These are phyloP conservation scores for Musa balbisiana DNA, from an alignment of 202 grass and related monocot genomes.

Conservation along the genomic window DNA sequence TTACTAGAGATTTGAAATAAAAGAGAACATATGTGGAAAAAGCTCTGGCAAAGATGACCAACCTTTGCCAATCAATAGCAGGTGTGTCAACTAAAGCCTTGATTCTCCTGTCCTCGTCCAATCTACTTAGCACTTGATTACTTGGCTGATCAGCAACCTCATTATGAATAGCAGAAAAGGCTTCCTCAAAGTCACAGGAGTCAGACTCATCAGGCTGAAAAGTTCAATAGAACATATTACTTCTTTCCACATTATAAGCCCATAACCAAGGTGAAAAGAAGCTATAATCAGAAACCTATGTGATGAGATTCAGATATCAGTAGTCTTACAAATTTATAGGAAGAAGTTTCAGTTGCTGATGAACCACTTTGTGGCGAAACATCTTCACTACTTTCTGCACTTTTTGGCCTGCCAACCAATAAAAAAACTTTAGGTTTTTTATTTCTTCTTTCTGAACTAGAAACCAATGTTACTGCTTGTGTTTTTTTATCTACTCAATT, in stretches of 20 bases:
- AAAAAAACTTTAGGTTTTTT: too few species aligned
- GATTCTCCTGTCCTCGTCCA: conserved; percentile 51
- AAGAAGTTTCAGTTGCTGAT: neutral
- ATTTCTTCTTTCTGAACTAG: too few species aligned
- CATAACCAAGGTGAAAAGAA: neutral
- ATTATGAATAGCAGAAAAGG: conserved; percentile 1
- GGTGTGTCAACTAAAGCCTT: conserved; percentile 47
- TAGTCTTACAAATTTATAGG: conserved; percentile 5
- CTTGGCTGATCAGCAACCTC: neutral
- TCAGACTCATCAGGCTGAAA: conserved; percentile 15
- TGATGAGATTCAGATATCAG: neutral
- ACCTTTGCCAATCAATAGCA: conserved; percentile 39
- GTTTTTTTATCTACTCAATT: too few species aligned
- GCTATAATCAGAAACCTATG: neutral
- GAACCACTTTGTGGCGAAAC: neutral
- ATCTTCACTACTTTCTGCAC: too few species aligned
- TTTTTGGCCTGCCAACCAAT: too few species aligned
- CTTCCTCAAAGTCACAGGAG: conserved; percentile 14
- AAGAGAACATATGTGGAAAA: neutral
- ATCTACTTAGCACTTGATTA: neutral
- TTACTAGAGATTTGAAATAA: neutral
- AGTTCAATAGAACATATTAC: neutral
- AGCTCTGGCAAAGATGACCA: neutral
- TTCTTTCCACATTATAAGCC: neutral
- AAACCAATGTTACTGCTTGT: too few species aligned